Conservation (phyloP, 192 early-diverging fungal genomes). For the Entomortierella chlamydospora region DNA sequence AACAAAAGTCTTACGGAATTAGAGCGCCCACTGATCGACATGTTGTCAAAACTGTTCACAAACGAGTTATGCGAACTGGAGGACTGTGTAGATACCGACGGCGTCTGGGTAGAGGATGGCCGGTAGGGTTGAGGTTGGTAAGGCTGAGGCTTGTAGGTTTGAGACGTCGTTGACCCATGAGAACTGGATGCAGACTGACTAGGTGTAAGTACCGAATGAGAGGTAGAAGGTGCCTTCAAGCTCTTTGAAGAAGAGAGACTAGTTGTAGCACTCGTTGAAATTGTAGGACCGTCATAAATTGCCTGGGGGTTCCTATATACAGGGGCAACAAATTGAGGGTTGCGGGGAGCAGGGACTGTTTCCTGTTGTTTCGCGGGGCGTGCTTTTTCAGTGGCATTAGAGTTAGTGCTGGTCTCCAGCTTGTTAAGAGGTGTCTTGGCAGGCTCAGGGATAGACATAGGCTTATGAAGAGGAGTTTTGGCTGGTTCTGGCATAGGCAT, state of each 20-base stretch:
- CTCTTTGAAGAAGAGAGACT: neutral
- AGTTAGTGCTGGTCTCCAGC: too few species aligned
- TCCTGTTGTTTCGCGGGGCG: neutral
- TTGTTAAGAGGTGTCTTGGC: neutral
- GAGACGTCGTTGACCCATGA: neutral
- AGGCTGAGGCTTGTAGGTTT: neutral
- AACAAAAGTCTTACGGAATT: neutral
- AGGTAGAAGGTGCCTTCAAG: neutral
- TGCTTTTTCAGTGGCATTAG: too few species aligned
- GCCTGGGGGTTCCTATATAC: neutral
- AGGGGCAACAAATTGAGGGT: neutral
- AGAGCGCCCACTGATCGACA: neutral
- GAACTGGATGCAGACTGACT: neutral
- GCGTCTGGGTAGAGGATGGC: neutral
- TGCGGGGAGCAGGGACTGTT: neutral
- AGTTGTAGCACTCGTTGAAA: neutral
- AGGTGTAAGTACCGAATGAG: neutral
- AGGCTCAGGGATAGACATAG: neutral
- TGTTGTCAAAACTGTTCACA: neutral
- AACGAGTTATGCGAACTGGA: neutral
- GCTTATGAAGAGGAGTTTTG: too few species aligned
- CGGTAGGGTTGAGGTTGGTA: neutral
- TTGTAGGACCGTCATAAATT: neutral
- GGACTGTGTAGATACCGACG: neutral
- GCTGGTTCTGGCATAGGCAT: neutral